Evolutionary conservation across 306 rosid genomes (phyloP).

Genomic region (Vigna trinervia): DNA sequence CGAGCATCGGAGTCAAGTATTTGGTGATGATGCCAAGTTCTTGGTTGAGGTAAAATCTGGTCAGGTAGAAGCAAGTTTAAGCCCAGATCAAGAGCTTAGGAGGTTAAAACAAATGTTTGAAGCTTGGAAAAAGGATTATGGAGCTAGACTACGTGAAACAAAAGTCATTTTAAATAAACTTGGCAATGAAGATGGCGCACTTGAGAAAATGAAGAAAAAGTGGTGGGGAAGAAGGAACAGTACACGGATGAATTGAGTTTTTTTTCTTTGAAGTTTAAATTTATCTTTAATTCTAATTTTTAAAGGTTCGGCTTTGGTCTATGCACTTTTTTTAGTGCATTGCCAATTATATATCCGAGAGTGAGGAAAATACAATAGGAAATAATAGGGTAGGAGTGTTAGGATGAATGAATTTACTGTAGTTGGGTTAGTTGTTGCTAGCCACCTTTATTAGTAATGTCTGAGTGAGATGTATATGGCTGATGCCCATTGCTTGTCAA

Average conservation of each 20-base stretch:
- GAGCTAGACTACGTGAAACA: constrained; percentile 80
- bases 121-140: constrained; percentile 94
- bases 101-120: constrained; percentile 93
- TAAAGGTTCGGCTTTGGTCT: constrained; percentile 36
- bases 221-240: constrained; percentile 99
- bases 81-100: constrained; percentile 91
- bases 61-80: constrained; percentile 84
- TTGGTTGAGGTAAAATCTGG: constrained; percentile 98
- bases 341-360: constrained; percentile 38
- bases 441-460: constrained; percentile 26
- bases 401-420: constrained; percentile 28
- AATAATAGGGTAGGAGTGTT: constrained; percentile 40
- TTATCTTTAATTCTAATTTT: background rate
- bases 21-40: constrained; percentile 95
- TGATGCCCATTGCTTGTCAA: background rate
- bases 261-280: background rate
- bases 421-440: constrained; percentile 54
- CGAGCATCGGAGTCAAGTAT: constrained; percentile 97
- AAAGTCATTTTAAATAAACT: constrained; percentile 81
- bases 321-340: constrained; percentile 46
- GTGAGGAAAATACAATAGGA: constrained; percentile 40
- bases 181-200: constrained; percentile 74
- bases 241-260: constrained; percentile 66
- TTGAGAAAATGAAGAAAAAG: constrained; percentile 73
- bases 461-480: constrained; percentile 27